phyloP scores from a whole-genome alignment of 1,284 basidiomycete species.

The Porodaedalea pini region DNA sequence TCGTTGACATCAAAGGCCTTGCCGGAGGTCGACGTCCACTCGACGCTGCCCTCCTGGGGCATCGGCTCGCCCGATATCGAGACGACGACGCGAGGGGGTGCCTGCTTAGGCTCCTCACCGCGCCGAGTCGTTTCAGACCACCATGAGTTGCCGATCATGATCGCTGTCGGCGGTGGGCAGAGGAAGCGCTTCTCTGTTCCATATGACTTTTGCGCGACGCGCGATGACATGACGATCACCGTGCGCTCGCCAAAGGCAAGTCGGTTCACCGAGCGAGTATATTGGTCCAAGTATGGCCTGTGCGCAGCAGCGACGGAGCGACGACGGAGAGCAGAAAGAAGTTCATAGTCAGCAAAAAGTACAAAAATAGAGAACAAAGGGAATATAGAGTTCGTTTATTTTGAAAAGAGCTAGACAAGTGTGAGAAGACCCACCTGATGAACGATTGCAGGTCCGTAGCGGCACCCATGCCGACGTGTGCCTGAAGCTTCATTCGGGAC shows the following conservation, averaged over 20 bases:
- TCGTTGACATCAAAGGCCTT: constrained; percentile 80
- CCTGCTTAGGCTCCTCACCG: constrained; percentile 70
- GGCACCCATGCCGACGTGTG: constrained; percentile 50
- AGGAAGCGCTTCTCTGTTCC: constrained; percentile 96
- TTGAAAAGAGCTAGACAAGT: neutral
- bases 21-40: constrained; percentile 81
- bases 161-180: constrained; percentile 92
- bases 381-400: constrained; percentile 18
- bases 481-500: constrained; percentile 60
- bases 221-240: constrained; percentile 93
- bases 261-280: constrained; percentile 80
- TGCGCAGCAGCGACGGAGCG: neutral
- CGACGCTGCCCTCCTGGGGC: constrained; percentile 77
- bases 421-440: constrained; percentile 54
- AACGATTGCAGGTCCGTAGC: constrained; percentile 74
- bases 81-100: constrained; percentile 81
- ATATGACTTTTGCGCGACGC: constrained; percentile 96
- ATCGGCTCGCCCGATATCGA: constrained; percentile 88
- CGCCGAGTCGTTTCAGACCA: constrained; percentile 75
- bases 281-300: constrained; percentile 79
- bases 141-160: constrained; percentile 94
- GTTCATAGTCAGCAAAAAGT: constrained; percentile 1
- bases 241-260: constrained; percentile 90
- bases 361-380: constrained; percentile 6
- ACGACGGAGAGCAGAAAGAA: constrained; percentile 6